Base-by-base conservation (phyloP, 1,284 basidiomycete genomes). In the Puccinia coronata region DNA sequence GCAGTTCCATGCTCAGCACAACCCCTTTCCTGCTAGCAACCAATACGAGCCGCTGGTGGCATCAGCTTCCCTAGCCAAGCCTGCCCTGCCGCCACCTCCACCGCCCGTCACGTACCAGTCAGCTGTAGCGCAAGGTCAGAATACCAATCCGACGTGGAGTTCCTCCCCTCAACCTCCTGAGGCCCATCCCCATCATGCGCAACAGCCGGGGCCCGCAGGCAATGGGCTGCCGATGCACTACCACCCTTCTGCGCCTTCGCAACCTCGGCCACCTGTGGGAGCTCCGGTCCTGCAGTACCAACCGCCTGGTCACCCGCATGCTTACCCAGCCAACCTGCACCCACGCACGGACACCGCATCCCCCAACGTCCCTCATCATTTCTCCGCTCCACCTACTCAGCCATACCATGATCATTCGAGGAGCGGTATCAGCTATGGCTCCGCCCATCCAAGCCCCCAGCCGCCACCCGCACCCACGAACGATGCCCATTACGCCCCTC, bases 111-210 rank as follows among this genome's bases (percentile, higher is more conserved):
- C 82, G 11, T 83, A 84, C 74, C 61, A 74, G 25, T 76, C 82
- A 34, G 39, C 83, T 28, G 71, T 67, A 31, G 28, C 43, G 49
- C 57, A 72, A 43, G 57, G 43, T 80, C 20, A 25, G 74, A 80
- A 51, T 85, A 80, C 49, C 53, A 61, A 70, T 36, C 28, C 63
- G 31, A 20, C 55, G 12, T 70, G 43, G 36, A 49, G 65, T n/a
- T 49, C 65, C 28, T 25, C 82, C 11, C 57, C 78, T 20, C 39
- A 85, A 28, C 81, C 84, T 39, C 83, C 85, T 31, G 83, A 84
- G 28, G 82, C 82, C 53, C 86, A 77, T 81, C 83, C 83, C 18
- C 83, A 82, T 5, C 82, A 74, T 55, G 36, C 51, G 41, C 55
- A 57, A 31, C 71, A 51, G n/a, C 25, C 34, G 20, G 31, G 36